These are phyloP conservation scores for Bruguiera gymnorhiza DNA, from an alignment of 345 rosid species.

Conservation along the genomic window DNA sequence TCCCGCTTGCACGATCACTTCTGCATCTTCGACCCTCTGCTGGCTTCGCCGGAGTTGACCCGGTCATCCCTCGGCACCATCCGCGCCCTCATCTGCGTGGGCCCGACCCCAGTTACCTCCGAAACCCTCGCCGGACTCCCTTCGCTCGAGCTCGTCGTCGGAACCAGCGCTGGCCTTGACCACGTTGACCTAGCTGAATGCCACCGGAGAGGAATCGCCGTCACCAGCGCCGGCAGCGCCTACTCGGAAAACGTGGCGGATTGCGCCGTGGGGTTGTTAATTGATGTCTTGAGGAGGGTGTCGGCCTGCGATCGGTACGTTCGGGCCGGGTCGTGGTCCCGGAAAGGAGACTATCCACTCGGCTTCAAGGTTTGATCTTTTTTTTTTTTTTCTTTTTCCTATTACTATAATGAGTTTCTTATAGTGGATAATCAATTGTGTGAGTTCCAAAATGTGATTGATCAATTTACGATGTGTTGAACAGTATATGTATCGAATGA, in stretches of 20 bases:
- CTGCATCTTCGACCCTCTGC: slow-evolving; percentile 8
- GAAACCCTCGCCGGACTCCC: slow-evolving; percentile 16
- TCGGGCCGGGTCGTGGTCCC: slow-evolving; percentile 14
- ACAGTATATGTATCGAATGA: no score
- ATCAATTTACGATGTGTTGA: no score
- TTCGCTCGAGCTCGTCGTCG: slow-evolving; percentile 17
- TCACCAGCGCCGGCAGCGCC: slow-evolving; percentile 16
- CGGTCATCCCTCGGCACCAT: neutral
- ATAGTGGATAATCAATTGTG: neutral
- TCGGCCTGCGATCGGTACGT: slow-evolving; percentile 16
- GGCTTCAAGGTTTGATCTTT: slow-evolving; percentile 21
- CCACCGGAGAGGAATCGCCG: slow-evolving; percentile 10
- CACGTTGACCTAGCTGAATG: slow-evolving; percentile 16
- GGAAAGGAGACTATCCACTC: slow-evolving; percentile 16
- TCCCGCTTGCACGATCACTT: slow-evolving; percentile 7
- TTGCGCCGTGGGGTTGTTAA: slow-evolving; percentile 10
- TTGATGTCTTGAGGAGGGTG: slow-evolving; percentile 19
- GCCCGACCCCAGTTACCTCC: neutral
- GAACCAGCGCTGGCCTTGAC: slow-evolving; percentile 16
- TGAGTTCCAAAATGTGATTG: neutral
- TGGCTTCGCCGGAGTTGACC: neutral
- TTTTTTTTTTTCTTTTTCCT: neutral
- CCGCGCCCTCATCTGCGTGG: slow-evolving; percentile 12
- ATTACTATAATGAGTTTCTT: no score
- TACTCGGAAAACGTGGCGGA: slow-evolving; percentile 19